Percentiles rank a stretch among this genome's conserved stretches.
These are phyloP conservation scores for Pseudogymnoascus sp. DNA, from an alignment of 2,329 filamentous ascomycete genomes.

Conservation along the genomic window DNA sequence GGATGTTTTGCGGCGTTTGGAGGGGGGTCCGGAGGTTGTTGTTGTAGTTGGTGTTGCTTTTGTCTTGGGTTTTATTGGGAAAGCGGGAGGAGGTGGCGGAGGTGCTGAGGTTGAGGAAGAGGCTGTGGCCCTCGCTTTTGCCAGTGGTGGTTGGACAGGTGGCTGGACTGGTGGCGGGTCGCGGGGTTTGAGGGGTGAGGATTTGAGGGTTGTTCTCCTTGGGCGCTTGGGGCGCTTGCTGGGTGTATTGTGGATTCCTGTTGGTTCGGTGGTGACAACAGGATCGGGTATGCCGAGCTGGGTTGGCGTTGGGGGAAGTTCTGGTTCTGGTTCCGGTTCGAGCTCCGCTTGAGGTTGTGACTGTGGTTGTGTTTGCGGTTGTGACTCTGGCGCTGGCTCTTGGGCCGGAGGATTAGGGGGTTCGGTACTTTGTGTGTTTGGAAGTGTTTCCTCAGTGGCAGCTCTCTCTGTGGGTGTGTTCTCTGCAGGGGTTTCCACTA, in stretches of 20 bases:
- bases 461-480: background rate
- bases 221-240: conserved; percentile 36
- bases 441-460: background rate
- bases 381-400: background rate
- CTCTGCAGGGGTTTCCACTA: background rate
- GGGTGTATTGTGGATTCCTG: conserved; percentile 52
- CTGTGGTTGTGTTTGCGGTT: background rate
- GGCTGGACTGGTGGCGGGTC: background rate
- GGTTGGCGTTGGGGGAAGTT: conserved; percentile 51
- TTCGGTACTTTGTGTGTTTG: background rate
- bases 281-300: conserved; percentile 42
- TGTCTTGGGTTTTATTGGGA: conserved; percentile 16
- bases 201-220: conserved; percentile 20
- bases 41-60: conserved; percentile 15
- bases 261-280: conserved; percentile 45
- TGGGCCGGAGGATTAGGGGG: background rate
- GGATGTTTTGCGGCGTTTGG: conserved; percentile 31
- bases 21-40: conserved; percentile 25
- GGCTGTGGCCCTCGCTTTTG: background rate
- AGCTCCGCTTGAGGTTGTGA: background rate
- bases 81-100: background rate
- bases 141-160: background rate
- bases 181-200: conserved; percentile 26
- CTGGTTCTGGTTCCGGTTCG: conserved; percentile 39
- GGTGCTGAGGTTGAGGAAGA: background rate